A percentile compares a stretch with the other conserved stretches of the same genome.
Conservation (phyloP, 192 early-diverging fungal genomes). For the Funneliformis geosporum region DNA sequence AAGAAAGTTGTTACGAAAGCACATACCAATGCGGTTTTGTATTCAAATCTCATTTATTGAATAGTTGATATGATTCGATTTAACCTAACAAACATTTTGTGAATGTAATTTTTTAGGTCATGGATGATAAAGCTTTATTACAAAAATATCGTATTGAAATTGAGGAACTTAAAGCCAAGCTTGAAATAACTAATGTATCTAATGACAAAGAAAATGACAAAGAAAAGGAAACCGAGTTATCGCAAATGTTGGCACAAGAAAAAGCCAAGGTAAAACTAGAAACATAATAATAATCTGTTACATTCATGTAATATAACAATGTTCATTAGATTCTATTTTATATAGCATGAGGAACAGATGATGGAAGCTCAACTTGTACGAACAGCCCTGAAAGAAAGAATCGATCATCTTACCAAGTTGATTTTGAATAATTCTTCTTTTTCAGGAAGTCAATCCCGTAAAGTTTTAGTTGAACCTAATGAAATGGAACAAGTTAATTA, state of each 20-base stretch:
- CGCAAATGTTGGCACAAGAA: constrained; percentile 38
- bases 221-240: constrained; percentile 55
- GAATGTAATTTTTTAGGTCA: constrained; percentile 36
- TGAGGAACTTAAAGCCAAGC: constrained; percentile 66
- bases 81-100: neutral
- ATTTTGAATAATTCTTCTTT: constrained; percentile 77
- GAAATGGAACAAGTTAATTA: constrained; percentile 19
- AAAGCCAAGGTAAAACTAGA: constrained; percentile 33
- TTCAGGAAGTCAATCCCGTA: constrained; percentile 38
- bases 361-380: constrained; percentile 56
- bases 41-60: neutral
- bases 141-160: constrained; percentile 85
- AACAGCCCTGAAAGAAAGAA: constrained; percentile 78
- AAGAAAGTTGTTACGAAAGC: constrained; percentile 87
- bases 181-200: constrained; percentile 58
- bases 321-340: constrained; percentile 16
- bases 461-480: constrained; percentile 12
- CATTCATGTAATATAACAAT: constrained; percentile 16
- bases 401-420: constrained; percentile 82
- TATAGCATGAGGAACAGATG: constrained; percentile 58
- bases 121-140: constrained; percentile 81
- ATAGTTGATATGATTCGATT: neutral
- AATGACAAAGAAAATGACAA: constrained; percentile 53
- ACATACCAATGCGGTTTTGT: constrained; percentile 71
- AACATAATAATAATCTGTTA: neutral